Evolutionary conservation across 768 basidiomycete species (phyloP).

Genomic region (Suillus fuscotomentosus): DNA sequence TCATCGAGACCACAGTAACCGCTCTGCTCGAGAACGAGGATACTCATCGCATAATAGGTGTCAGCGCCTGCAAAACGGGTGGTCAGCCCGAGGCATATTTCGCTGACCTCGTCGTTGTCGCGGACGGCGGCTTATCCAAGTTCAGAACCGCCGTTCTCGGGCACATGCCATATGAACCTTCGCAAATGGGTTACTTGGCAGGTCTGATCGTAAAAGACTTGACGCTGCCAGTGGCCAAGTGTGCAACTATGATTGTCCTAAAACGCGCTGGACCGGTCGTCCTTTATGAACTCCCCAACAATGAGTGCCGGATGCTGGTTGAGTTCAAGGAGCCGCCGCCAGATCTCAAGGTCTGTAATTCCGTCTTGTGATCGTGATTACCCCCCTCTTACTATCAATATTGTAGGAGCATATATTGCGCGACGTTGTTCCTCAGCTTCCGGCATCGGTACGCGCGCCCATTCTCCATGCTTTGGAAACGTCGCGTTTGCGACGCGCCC

Average conservation of each 20-base stretch:
- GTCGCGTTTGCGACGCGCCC: constrained; percentile 83
- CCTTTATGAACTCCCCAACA: constrained; percentile 79
- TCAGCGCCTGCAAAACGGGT: constrained; percentile 37
- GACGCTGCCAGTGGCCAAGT: constrained; percentile 59
- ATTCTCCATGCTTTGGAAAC: constrained; percentile 61
- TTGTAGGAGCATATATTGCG: constrained; percentile 57
- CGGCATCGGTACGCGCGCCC: constrained; percentile 57
- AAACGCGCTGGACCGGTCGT: constrained; percentile 79
- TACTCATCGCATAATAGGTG: constrained; percentile 20
- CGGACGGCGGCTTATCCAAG: constrained; percentile 90
- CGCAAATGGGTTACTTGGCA: constrained; percentile 71
- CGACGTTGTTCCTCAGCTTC: constrained; percentile 75
- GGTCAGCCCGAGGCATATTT: constrained; percentile 48
- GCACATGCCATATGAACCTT: constrained; percentile 39
- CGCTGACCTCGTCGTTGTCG: constrained; percentile 76
- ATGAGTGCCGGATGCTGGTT: constrained; percentile 85
- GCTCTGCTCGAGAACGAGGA: constrained; percentile 24
- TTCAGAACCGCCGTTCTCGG: constrained; percentile 67
- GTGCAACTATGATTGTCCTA: constrained; percentile 75
- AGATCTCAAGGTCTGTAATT: constrained; percentile 57
- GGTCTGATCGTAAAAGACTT: constrained; percentile 80
- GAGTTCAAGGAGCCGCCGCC: constrained; percentile 81
- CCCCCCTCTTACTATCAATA: neutral
- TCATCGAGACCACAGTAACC: constrained; percentile 56
- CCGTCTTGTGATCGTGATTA: neutral